phyloP scores from a whole-genome alignment of 2,329 filamentous ascomycete species.

The Aureobasidium vineae region DNA sequence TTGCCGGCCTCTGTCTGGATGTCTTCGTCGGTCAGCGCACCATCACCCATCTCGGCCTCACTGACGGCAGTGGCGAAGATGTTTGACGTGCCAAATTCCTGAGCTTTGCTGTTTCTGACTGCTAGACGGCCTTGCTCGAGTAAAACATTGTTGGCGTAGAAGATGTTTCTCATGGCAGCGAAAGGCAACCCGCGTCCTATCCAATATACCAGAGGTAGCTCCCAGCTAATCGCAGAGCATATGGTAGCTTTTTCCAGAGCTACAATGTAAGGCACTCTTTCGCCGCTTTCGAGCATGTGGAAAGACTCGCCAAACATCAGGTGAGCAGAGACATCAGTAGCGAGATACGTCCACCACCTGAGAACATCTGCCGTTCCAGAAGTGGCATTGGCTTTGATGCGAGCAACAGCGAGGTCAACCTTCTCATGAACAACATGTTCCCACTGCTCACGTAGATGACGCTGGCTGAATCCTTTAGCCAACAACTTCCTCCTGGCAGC shows the following conservation, averaged over 20 bases:
- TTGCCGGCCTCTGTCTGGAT: slow-evolving; percentile 34
- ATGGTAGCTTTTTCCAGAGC: slow-evolving; percentile 14
- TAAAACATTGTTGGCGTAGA: slow-evolving; percentile 28
- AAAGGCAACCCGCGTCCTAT: slow-evolving; percentile 28
- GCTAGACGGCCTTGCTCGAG: slow-evolving; percentile 29
- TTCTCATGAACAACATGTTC: slow-evolving; percentile 39
- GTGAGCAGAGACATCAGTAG: slow-evolving; percentile 42
- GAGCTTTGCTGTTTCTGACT: slow-evolving; percentile 26
- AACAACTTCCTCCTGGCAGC: slow-evolving; percentile 40
- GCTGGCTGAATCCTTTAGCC: slow-evolving; percentile 40
- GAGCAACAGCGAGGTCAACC: slow-evolving; percentile 37
- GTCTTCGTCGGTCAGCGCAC: slow-evolving; percentile 32
- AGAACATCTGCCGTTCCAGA: slow-evolving; percentile 41
- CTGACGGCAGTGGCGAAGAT: slow-evolving; percentile 30
- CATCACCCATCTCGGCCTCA: slow-evolving; percentile 29
- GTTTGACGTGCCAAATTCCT: slow-evolving; percentile 24
- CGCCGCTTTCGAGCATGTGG: slow-evolving; percentile 41
- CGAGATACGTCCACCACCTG: slow-evolving; percentile 45
- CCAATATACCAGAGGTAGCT: slow-evolving; percentile 32
- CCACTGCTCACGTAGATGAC: slow-evolving; percentile 40
- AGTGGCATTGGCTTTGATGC: slow-evolving; percentile 36
- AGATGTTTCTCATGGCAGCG: slow-evolving; percentile 24
- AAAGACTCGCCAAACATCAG: slow-evolving; percentile 45
- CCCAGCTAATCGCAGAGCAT: slow-evolving; percentile 32
- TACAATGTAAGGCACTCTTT: slow-evolving; percentile 31